A percentile compares a stretch with the other conserved stretches of the same genome.
These are phyloP conservation scores for Didymella lethalis DNA, from an alignment of 2,329 filamentous ascomycete species.

Conservation along the genomic window DNA sequence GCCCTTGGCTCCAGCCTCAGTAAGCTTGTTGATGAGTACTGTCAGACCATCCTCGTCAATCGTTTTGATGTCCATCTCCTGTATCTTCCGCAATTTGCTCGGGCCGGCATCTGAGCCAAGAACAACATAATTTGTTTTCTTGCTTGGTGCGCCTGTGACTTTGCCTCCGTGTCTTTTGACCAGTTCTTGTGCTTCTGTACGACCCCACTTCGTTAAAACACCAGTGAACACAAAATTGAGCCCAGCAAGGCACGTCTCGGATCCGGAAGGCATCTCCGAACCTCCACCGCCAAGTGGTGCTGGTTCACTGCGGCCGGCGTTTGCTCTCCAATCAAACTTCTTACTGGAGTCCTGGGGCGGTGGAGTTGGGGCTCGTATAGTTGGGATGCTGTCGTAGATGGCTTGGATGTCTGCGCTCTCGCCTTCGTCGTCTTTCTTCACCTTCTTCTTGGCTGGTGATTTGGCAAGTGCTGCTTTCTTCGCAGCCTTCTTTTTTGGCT, in stretches of 20 bases:
- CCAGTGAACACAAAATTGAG: conserved; percentile 96
- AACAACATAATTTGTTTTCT: conserved; percentile 93
- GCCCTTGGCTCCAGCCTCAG: conserved; percentile 76
- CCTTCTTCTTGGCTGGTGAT: conserved; percentile 63
- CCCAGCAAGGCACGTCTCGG: conserved; percentile 88
- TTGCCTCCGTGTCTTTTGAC: conserved; percentile 96
- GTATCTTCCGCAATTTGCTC: conserved; percentile 88
- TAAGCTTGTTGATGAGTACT: conserved; percentile 79
- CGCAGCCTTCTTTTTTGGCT: conserved; percentile 64
- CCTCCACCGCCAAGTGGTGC: conserved; percentile 68
- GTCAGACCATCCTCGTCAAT: conserved; percentile 95
- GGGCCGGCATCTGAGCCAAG: conserved; percentile 91
- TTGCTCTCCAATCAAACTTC: conserved; percentile 80
- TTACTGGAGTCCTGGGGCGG: conserved; percentile 71
- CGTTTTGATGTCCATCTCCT: conserved; percentile 80
- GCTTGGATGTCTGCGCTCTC: conserved; percentile 79
- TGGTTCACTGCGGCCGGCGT: conserved; percentile 65
- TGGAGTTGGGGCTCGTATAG: conserved; percentile 81
- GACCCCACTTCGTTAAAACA: conserved; percentile 77
- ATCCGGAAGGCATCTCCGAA: conserved; percentile 78
- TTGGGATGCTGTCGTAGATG: conserved; percentile 88
- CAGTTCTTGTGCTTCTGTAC: conserved; percentile 83
- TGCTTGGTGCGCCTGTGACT: conserved; percentile 82
- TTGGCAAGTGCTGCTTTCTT: conserved; percentile 54
- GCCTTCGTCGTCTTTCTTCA: conserved; percentile 70